Conservation (phyloP, 441 rosid species). For the Erodium chrysanthum region DNA sequence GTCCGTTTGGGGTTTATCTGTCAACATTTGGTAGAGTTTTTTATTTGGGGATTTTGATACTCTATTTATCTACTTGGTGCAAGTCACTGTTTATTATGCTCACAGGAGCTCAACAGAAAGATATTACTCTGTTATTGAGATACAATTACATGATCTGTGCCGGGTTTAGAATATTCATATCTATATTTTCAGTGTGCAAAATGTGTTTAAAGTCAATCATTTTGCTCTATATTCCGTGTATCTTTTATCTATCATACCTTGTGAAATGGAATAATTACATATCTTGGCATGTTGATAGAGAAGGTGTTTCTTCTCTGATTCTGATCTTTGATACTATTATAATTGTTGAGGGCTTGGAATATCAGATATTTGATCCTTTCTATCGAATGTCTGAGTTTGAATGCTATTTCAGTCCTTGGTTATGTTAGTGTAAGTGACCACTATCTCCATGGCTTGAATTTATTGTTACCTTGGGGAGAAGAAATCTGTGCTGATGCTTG, state of each 20-base stretch:
- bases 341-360: neutral
- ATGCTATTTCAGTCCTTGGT: too few relatives aligned
- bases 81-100: slow-evolving; percentile 2
- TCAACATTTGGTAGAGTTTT: neutral
- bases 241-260: neutral
- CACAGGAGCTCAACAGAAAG: neutral
- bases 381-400: too few relatives aligned
- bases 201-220: neutral
- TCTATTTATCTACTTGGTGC: neutral
- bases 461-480: neutral
- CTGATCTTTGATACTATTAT: neutral
- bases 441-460: neutral
- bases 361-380: too few relatives aligned
- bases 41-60: neutral
- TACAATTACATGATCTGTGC: neutral
- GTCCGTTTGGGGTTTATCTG: slow-evolving; percentile 13
- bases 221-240: neutral
- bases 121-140: neutral
- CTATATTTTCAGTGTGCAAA: neutral
- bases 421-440: too few relatives aligned
- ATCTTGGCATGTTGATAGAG: neutral
- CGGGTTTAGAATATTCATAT: neutral
- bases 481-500: neutral
- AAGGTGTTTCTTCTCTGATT: neutral
- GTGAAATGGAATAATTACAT: neutral